These are phyloP conservation scores for Floccularia luteovirens DNA, from an alignment of 768 basidiomycete genomes.

Conservation along the genomic window DNA sequence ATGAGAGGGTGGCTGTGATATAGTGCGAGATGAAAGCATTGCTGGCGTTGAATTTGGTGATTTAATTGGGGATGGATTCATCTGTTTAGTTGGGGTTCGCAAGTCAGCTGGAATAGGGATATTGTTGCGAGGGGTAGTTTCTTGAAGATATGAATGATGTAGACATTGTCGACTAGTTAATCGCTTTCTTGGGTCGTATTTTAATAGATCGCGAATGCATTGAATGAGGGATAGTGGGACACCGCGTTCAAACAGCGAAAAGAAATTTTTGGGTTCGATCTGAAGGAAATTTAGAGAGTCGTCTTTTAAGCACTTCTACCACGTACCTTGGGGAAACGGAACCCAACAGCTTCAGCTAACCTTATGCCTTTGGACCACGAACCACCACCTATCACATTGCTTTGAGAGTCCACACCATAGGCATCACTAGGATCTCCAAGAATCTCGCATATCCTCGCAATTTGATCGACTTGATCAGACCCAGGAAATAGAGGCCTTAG, in stretches of 20 bases:
- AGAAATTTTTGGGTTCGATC: conserved; percentile 60
- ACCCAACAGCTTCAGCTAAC: conserved; percentile 83
- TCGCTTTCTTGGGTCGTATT: conserved; percentile 84
- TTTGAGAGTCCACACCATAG: conserved; percentile 70
- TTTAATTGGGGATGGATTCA: conserved; percentile 24
- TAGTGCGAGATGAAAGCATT: conserved; percentile 24
- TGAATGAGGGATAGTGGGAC: conserved; percentile 81
- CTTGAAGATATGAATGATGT: conserved; percentile 82
- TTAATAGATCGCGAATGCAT: conserved; percentile 87
- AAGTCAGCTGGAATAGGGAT: conserved; percentile 55
- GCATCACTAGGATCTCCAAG: conserved; percentile 85
- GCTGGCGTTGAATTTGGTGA: conserved; percentile 23
- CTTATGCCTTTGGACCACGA: conserved; percentile 80
- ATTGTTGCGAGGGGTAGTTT: conserved; percentile 63
- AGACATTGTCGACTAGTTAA: conserved; percentile 84
- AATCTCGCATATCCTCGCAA: conserved; percentile 84
- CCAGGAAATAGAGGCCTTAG: conserved; percentile 95
- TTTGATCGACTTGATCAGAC: conserved; percentile 87
- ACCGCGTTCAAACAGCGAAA: conserved; percentile 67
- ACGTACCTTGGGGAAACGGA: conserved; percentile 83
- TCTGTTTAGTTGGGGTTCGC: conserved; percentile 29
- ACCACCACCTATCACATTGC: conserved; percentile 76
- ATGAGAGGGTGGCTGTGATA: conserved; percentile 42
- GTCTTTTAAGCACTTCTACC: background rate
- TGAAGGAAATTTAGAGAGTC: conserved; percentile 18